A percentile compares a stretch with the other conserved stretches of the same genome.
phyloP scores from a whole-genome alignment of 2,329 filamentous ascomycete species.

The Penicillium corylophilum region DNA sequence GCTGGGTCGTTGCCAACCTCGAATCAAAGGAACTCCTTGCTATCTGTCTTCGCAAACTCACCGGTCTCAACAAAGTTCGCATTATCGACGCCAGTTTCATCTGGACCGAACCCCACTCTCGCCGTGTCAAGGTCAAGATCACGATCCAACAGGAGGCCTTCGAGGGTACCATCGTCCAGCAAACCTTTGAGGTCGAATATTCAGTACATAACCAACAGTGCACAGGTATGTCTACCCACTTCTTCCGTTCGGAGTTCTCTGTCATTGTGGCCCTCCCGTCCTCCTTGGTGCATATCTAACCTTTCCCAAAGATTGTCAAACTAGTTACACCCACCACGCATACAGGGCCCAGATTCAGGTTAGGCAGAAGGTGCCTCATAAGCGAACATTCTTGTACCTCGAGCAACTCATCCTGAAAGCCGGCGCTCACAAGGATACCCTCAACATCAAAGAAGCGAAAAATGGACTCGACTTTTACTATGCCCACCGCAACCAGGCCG shows the following conservation, averaged over 20 bases:
- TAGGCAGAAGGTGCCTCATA: conserved; percentile 94
- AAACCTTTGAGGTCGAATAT: conserved; percentile 93
- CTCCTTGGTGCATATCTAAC: too few relatives aligned
- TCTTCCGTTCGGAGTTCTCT: too few relatives aligned
- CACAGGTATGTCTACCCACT: conserved; percentile 50
- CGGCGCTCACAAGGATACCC: conserved; percentile 83
- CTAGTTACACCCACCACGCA: conserved; percentile 93
- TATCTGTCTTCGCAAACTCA: conserved; percentile 82
- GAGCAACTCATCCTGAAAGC: conserved; percentile 97
- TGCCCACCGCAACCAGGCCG: conserved; percentile 81
- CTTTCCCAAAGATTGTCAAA: too few relatives aligned
- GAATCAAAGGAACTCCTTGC: conserved; percentile 93
- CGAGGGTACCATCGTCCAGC: conserved; percentile 73
- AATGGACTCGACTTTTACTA: conserved; percentile 98
- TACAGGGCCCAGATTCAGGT: conserved; percentile 95
- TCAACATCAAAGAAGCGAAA: conserved; percentile 97
- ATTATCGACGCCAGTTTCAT: conserved; percentile 96
- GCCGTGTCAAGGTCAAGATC: conserved; percentile 89
- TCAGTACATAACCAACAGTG: conserved; percentile 90
- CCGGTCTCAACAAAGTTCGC: conserved; percentile 82
- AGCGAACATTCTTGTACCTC: conserved; percentile 78
- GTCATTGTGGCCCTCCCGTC: too few relatives aligned
- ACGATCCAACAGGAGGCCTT: conserved; percentile 77
- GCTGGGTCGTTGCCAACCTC: conserved; percentile 79
- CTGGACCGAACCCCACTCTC: conserved; percentile 97